Base-by-base conservation (phyloP, 2,329 filamentous ascomycete species). In the Talaromyces pinophilus region DNA sequence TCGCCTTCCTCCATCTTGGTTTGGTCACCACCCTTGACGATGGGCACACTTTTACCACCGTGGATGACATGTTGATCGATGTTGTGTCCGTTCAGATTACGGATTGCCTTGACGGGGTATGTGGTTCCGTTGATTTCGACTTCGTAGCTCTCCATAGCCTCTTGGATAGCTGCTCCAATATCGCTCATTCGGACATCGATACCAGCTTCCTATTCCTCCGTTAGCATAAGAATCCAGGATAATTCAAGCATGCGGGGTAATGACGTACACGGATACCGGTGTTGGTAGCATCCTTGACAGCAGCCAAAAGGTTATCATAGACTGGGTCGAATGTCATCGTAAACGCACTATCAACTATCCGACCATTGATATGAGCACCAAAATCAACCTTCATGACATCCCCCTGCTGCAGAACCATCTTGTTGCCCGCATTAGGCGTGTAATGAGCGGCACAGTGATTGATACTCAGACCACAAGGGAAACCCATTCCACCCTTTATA, bases 1-100 rank as follows among this genome's bases (percentile, higher is more conserved):
- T 98, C 93, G 50, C 93, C 93, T 80, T 97, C 94, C 81, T 97
- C 93, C 94, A 98, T 98, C 85, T 96, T 97, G 62, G 92, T 96
- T 77, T 90, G 88, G 74, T 96, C 92, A 69, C 87, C 87, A 69
- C 88, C 90, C 83, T 96, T 96, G 70, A 97, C 92, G 73, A 97
- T 97, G 0, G 93, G 94, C 62, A 97, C 92, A 71, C 91, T 93
- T 85, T 97, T 97, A 63, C 79, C 91, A 66, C 93, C 93, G 81
- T 97, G 93, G 72, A 97, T 97, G 77, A 88, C 89, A 82, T 93
- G 95, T 68, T 88, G 93, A 65, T 92, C 85, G 74, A 97, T 97
- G 71, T 91, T 94, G 82, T 97, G 93, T 10, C 92, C 93, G 74
- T 91, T 94, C 68, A 96, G 83, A 81, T 95, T 95, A 70, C 91